Base-by-base conservation (phyloP, 2,329 filamentous ascomycete species). In the Pseudogymnoascus verrucosus region DNA sequence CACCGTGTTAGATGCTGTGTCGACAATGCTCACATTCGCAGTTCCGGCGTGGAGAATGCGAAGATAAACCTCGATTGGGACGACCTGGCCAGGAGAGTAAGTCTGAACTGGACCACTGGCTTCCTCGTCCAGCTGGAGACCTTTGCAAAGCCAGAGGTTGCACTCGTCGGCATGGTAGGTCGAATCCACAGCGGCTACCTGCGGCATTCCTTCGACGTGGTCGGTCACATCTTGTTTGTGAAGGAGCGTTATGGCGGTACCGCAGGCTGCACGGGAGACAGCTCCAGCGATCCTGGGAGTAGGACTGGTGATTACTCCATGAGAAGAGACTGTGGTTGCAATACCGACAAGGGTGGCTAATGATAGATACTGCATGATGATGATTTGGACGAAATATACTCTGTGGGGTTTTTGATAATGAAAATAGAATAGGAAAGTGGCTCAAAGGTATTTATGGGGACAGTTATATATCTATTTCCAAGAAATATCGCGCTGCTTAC, bases 1-100 rank as follows among this genome's bases (percentile, higher is more conserved):
- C 65, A 84, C 73, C 34, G 72, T 74, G 72, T 83, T 80, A 66
- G 76, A 76, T 59, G 74, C 73, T 12, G 78, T 79, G 69, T 80
- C 75, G 66, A 85, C 76, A 67, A 85, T 78, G 59, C 78, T 80
- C 57, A 85, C 78, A 72, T 85, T 85, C 68, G 82, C 82, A 11
- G 73, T 72, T 64, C 83, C 83, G 12, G 78, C 79, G 74, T 85
- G 83, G 19, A 79, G 76, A 62, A 81, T 79, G 8, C 77, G 74
- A 11, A 81, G 70, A 26, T 67, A 68, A 39, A 78, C 74, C 7
- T 71, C 72, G 67, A 82, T 76, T 67, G 74, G 71, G 64, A 82
- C 72, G 21, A 73, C 73, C 68, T 82, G 72, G n/a, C 79, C 79
- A 0, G 77, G 69, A 0, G 70, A 69, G 69, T 76, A 81, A 40